Conservation (phyloP, 1,139 yeast species). For the Kurtzmaniella quercitrusa region DNA sequence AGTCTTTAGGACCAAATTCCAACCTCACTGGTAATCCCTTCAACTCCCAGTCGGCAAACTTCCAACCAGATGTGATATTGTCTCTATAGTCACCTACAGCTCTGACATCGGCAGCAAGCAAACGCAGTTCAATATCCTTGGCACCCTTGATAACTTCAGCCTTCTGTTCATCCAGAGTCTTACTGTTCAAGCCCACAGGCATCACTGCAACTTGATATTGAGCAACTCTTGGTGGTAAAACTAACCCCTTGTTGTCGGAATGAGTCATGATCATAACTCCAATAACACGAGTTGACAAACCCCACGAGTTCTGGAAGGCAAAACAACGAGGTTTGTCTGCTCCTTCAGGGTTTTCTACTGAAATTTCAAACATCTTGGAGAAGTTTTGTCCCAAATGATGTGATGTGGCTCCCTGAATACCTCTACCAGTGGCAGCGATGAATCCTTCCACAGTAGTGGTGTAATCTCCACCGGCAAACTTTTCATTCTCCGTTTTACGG, state of each 20-base stretch:
- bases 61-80: constrained; percentile 98
- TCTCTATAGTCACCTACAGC: constrained; percentile 85
- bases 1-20: constrained; percentile 95
- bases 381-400: constrained; percentile 98
- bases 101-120: constrained; percentile 60
- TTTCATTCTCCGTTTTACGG: constrained; percentile 92
- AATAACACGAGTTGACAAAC: constrained; percentile 94
- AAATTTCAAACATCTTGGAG: constrained; percentile 95
- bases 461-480: constrained; percentile 96
- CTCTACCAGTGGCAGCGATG: constrained; percentile 98
- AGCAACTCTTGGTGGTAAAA: constrained; percentile 95
- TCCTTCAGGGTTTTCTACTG: constrained; percentile 93
- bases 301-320: constrained; percentile 99
- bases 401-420: constrained; percentile 98
- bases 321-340: constrained; percentile 78
- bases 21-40: constrained; percentile 92
- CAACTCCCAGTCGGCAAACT: constrained; percentile 95
- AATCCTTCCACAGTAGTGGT: constrained; percentile 97
- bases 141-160: constrained; percentile 68
- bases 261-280: constrained; percentile 99
- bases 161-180: constrained; percentile 75
- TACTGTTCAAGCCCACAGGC: constrained; percentile 92
- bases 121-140: constrained; percentile 55
- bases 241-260: constrained; percentile 97
- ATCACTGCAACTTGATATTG: constrained; percentile 87